Evolutionary conservation across 1,139 yeast genomes (phyloP), one percentile per base, ranked within the genome.

Genomic region (Saccharomyces hybrid): DNA sequence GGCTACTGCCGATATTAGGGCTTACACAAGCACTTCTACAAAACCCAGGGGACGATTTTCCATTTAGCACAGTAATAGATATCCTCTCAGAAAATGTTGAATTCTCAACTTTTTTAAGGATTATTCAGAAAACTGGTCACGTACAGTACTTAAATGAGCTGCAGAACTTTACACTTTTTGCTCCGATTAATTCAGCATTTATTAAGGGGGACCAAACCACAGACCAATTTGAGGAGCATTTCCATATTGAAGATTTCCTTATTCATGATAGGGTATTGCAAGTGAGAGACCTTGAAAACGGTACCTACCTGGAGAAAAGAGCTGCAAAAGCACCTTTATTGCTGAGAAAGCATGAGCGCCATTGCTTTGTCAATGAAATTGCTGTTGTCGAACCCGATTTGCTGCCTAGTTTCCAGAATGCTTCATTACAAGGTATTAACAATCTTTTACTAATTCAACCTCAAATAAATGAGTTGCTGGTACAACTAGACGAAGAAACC

Each of bases 151-250:
- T 93, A 51, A 91, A 89, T 67, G 73, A 74, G 41, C 70, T 86
- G 57, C 73, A 75, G 41, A 86, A 90, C 66, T 78, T 85, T 52
- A 89, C 98, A 0, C 71, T 91, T 20, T 68, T 89, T 49, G 97
- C 97, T 0, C 97, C 98, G 0, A 79, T 88, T 20, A 89, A 91
- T 70, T 83, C 86, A 62, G 97, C 96, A 0, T 90, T 87, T 69
- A 76, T 73, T 14, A 65, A 60, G 26, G 61, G 53, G 20, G 63
- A 59, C 13, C 51, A 63, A 20, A 70, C 65, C 65, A 68, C 47
- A 57, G 52, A 5, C 7, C 32, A 41, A 2, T 42, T 50, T 2
- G 26, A 41, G 4, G 47, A 54, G 6, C 25, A 53, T 5, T 61
- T 67, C 54, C 63, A 62, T 53, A 53, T 68, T 20, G 60, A 64